phyloP scores from a whole-genome alignment of 1,284 basidiomycete species.

The Neonothopanus nambi region DNA sequence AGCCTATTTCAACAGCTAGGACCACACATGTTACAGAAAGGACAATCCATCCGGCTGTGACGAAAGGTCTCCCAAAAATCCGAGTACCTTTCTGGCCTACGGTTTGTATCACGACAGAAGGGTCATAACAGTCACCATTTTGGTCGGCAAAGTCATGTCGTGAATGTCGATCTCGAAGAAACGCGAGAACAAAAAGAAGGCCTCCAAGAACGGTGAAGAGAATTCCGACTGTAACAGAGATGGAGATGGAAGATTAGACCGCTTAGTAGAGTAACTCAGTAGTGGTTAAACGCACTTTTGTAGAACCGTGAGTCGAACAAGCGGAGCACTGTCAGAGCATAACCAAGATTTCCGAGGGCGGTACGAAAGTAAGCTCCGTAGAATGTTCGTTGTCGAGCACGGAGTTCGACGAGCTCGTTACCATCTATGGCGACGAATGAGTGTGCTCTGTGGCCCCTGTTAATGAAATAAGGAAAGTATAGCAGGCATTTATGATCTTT shows the following conservation, averaged over 20 bases:
- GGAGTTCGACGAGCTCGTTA: conserved; percentile 70
- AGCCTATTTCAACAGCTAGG: conserved; percentile 59
- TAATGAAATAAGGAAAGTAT: not conserved
- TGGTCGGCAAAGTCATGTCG: conserved; percentile 74
- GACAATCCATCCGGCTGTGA: conserved; percentile 79
- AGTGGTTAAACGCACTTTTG: conserved; percentile 48
- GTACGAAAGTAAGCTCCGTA: conserved; percentile 80
- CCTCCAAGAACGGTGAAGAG: conserved; percentile 66
- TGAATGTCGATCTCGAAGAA: conserved; percentile 62
- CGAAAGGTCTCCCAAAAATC: conserved; percentile 73
- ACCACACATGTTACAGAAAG: conserved; percentile 63
- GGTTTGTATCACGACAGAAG: conserved; percentile 39
- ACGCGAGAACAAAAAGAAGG: conserved; percentile 61
- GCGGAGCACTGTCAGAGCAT: conserved; percentile 71
- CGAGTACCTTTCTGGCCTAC: conserved; percentile 59
- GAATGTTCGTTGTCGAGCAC: conserved; percentile 79
- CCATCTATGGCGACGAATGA: conserved; percentile 61
- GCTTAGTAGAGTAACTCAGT: too few species aligned
- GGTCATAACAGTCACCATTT: conserved; percentile 29
- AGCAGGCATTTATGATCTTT: not conserved
- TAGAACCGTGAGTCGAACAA: conserved; percentile 76
- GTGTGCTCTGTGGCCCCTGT: conserved; percentile 58
- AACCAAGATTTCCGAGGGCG: conserved; percentile 73
- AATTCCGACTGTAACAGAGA: conserved; percentile 62
- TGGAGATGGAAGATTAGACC: not conserved